A percentile compares a stretch with the other conserved stretches of the same genome.
These are phyloP conservation scores for Bryopsis sp. DNA, from an alignment of 139 green algal genomes.

Conservation along the genomic window DNA sequence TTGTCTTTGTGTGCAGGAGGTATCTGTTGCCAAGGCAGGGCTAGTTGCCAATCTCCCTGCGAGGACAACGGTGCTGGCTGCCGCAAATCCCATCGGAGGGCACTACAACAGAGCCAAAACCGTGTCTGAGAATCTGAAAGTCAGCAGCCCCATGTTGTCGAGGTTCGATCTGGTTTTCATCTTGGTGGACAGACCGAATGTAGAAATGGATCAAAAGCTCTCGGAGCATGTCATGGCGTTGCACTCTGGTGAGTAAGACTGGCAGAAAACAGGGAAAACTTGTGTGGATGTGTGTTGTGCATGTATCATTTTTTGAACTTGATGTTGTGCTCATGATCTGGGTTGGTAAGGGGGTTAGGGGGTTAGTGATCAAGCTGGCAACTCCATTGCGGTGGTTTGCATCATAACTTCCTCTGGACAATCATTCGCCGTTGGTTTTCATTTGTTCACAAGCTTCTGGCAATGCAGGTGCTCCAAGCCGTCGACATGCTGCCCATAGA, in stretches of 20 bases:
- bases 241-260: slow-evolving; percentile 53
- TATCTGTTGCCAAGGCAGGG: slow-evolving; percentile 85
- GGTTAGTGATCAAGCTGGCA: too few relatives aligned
- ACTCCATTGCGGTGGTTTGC: too few relatives aligned
- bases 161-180: slow-evolving; percentile 95
- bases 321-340: too few relatives aligned
- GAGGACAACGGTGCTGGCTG: slow-evolving; percentile 81
- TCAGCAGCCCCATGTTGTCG: slow-evolving; percentile 47
- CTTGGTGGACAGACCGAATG: slow-evolving; percentile 77
- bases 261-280: too few relatives aligned
- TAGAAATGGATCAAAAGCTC: slow-evolving; percentile 58
- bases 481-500: slow-evolving; percentile 8
- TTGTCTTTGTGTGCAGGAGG: slow-evolving; percentile 39
- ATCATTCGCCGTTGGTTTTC: too few relatives aligned
- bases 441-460: too few relatives aligned
- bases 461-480: too few relatives aligned
- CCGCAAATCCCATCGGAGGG: slow-evolving; percentile 78
- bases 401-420: too few relatives aligned
- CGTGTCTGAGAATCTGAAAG: slow-evolving; percentile 29
- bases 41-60: slow-evolving; percentile 76
- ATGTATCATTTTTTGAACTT: too few relatives aligned
- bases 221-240: slow-evolving; percentile 82
- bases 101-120: slow-evolving; percentile 71
- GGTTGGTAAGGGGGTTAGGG: too few relatives aligned
- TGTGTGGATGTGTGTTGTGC: too few relatives aligned